Base-by-base conservation (phyloP, 495 filamentous ascomycete species). In the Haplographium delicatum region DNA sequence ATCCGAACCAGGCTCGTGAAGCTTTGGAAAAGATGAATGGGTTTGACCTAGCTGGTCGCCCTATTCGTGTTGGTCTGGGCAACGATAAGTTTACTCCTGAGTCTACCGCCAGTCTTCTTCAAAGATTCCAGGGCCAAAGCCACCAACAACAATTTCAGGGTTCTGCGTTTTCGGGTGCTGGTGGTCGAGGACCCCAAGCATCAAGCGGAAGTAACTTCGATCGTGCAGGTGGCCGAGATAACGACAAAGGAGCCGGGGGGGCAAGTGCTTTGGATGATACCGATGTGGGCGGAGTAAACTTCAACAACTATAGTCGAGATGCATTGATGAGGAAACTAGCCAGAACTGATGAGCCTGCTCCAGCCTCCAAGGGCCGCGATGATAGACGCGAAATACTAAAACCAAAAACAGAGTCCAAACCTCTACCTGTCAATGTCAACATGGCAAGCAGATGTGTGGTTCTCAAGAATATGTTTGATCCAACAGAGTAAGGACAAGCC, bases 11-110 rank as follows among this genome's bases (percentile, higher is more conserved):
- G 65, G 94, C 94, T 59, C 84, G 89, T 51, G 88, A 95, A 64
- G 94, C 94, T 41, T 75, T 99, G 46, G 89, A 96, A 70, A 93
- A 96, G 71, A 96, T 99, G 93, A 99, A 99, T 72, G 90, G 91
- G 42, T 99, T 96, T 73, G 94, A 97, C 68, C 86, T 99, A 63
- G 94, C 91, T 63, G 91, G 91, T 71, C 90, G 94, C 62, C 89
- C 88, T 47, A 97, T 99, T 64, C 88, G 94, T 63, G 94, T 99
- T 71, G 94, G 94, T 68, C 89, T 99, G 76, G 94, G 94, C 71
- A 99, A 95, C 74, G 94, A 99, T 87, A 97, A 97, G 86, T 99
- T 97, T 70, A 97, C 93, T 73, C 86, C 90, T 56, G 93, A 96
- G 73, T 91, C 90, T 68, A 96, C 87, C 68, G 85, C 88, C 61